phyloP scores from a whole-genome alignment of 1,284 basidiomycete species.

The Boletus smithii region DNA sequence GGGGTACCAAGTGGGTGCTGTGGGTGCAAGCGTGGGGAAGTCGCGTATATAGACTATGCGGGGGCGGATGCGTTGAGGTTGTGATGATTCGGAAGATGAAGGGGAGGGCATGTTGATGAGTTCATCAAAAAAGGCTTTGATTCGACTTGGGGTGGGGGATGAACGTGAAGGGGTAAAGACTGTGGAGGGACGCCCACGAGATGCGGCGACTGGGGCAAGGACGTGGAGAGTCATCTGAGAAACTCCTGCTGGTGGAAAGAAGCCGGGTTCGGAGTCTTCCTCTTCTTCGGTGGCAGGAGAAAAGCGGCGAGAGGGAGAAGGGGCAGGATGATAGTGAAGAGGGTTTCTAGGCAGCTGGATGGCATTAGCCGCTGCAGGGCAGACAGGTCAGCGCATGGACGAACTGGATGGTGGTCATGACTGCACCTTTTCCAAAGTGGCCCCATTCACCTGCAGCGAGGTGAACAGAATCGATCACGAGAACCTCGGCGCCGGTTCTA shows the following conservation, averaged over 20 bases:
- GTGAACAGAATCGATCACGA: conserved; percentile 77
- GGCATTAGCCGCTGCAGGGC: conserved; percentile 51
- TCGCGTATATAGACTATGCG: conserved; percentile 85
- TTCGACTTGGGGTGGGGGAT: conserved; percentile 45
- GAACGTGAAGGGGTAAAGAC: conserved; percentile 43
- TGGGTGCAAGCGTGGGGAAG: conserved; percentile 68
- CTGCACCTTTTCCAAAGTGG: conserved; percentile 64
- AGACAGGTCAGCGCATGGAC: conserved; percentile 10
- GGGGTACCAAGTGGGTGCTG: conserved; percentile 77
- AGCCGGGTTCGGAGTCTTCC: conserved; percentile 30
- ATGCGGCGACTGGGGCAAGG: conserved; percentile 43
- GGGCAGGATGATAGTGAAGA: conserved; percentile 55
- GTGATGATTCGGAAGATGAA: conserved; percentile 25
- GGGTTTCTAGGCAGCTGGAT: conserved; percentile 71
- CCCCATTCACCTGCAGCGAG: conserved; percentile 81
- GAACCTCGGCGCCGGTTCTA: conserved; percentile 70
- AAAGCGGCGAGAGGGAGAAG: conserved; percentile 26
- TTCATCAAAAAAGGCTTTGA: conserved; percentile 70
- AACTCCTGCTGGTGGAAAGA: conserved; percentile 29
- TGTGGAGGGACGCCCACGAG: conserved; percentile 43
- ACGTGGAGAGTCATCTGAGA: conserved; percentile 64
- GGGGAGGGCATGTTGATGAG: conserved; percentile 61
- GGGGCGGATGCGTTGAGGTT: conserved; percentile 39
- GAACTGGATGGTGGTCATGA: conserved; percentile 11
- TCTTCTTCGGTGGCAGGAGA: conserved; percentile 53